A percentile compares a stretch with the other conserved stretches of the same genome.
Conservation (phyloP, 257 asterid genomes). For the Voacanga thouarsii region DNA sequence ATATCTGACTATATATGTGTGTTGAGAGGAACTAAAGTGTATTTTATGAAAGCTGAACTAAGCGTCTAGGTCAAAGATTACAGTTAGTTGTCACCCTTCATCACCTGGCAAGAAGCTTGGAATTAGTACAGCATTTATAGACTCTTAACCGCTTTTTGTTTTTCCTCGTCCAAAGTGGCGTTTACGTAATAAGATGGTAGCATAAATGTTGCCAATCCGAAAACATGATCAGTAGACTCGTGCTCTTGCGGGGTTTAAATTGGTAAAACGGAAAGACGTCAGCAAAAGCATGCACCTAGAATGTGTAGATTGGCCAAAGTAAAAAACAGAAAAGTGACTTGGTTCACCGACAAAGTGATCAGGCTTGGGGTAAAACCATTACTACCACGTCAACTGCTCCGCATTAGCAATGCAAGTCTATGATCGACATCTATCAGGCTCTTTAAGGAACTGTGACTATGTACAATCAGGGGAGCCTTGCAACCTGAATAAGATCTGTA, state of each 20-base stretch:
- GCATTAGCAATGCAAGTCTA: not conserved
- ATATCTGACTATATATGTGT: not conserved
- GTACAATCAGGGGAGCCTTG: not conserved
- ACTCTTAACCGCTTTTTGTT: too few species aligned
- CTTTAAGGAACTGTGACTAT: not conserved
- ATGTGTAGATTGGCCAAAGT: too few species aligned
- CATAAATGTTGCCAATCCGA: not conserved
- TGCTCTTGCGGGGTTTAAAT: too few species aligned
- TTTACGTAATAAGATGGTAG: not conserved
- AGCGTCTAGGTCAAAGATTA: not conserved
- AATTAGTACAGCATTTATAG: not conserved
- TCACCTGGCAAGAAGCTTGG: not conserved
- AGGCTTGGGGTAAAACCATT: not conserved
- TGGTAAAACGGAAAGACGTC: too few species aligned
- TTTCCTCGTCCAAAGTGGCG: not conserved
- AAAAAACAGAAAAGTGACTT: too few species aligned
- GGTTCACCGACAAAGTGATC: not conserved
- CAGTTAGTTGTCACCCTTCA: not conserved
- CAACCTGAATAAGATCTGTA: not conserved
- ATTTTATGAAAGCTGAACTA: too few species aligned
- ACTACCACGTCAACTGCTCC: not conserved
- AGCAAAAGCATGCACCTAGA: too few species aligned
- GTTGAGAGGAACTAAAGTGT: not conserved
- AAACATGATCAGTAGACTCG: too few species aligned
- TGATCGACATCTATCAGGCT: not conserved